A percentile compares a stretch with the other conserved stretches of the same genome.
Conservation (phyloP, 495 filamentous ascomycete genomes). For the Aeminium ludgeri region DNA sequence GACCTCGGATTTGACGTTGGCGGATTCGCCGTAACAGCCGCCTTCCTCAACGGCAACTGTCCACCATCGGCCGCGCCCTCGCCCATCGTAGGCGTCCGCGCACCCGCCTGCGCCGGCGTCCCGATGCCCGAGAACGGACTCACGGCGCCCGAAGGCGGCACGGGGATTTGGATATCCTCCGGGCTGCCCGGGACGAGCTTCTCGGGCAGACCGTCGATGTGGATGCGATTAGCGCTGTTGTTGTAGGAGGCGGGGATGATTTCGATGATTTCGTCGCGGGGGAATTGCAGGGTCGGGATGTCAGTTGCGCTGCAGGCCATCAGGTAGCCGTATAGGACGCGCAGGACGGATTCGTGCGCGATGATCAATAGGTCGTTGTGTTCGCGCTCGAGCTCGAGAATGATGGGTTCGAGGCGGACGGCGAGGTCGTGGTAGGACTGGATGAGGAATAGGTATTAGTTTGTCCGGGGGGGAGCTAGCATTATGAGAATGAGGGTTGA, state of each 20-base stretch:
- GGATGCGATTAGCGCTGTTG: conserved; percentile 79
- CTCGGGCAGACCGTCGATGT: conserved; percentile 47
- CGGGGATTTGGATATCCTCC: conserved; percentile 70
- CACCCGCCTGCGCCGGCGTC: conserved; percentile 13
- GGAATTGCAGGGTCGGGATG: conserved; percentile 86
- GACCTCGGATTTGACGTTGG: too few relatives aligned
- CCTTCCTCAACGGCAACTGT: neutral
- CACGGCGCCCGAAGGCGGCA: conserved; percentile 37
- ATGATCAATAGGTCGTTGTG: conserved; percentile 95
- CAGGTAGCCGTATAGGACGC: conserved; percentile 91
- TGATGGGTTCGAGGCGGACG: conserved; percentile 94
- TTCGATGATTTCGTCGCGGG: conserved; percentile 94
- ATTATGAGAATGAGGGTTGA: neutral
- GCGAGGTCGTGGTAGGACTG: conserved; percentile 97
- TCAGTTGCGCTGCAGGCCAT: conserved; percentile 97
- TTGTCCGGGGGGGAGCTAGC: neutral
- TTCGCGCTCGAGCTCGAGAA: conserved; percentile 92
- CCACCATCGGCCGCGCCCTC: neutral
- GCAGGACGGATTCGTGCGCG: conserved; percentile 89
- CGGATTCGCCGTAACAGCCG: neutral
- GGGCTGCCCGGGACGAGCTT: conserved; percentile 56
- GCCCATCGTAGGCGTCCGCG: neutral
- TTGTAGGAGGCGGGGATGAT: conserved; percentile 96
- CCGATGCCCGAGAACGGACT: conserved; percentile 23
- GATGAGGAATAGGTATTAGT: conserved; percentile 8